Evolutionary conservation across 306 rosid genomes (phyloP), one percentile per base, ranked within the genome.

Genomic region (Pyrus bretschneideri): DNA sequence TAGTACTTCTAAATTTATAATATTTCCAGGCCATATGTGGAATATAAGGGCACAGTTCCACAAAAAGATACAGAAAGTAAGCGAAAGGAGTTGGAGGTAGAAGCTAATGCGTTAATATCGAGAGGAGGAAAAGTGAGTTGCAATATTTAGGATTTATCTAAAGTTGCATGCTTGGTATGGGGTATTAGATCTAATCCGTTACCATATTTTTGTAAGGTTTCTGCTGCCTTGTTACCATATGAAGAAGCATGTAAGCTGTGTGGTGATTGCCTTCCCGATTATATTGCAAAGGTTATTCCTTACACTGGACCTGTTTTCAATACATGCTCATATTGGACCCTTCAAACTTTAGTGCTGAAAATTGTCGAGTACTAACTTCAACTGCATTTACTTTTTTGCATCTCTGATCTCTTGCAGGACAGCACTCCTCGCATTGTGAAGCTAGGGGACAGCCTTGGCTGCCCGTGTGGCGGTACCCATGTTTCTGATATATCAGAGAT

Each of bases 391-490:
- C 75, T 44, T 52, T 58, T 59, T 67, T 55, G 40, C 72, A 19
- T 76, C 76, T 78, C 74, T 70, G 49, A 19, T 79, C 77, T 78
- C 74, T 76, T 66, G 52, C 86, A 90, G 96, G 89, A 46, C 19
- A 90, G 87, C 93, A 84, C 88, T 42, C 96, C 96, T 72, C 88
- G 97, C 35, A 74, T 90, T 76, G 83, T 92, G 72, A 84, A 74
- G 83, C 60, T 92, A 60, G 90, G 87, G 57, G 81, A 71, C 79
- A 76, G 67, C 77, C 87, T 84, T 13, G 97, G 91, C 67, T 87
- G 97, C 76, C 96, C 96, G 0, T 92, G 97, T 70, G 97, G 97
- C 17, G 97, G 97, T 64, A 89, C 96, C 45, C 93, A 86, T 72
- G 91, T 92, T 75, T 61, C 83, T 68, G 87, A 89, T 77, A 76